These are phyloP conservation scores for Xylaria sp. DNA, from an alignment of 2,329 filamentous ascomycete species.

Conservation along the genomic window DNA sequence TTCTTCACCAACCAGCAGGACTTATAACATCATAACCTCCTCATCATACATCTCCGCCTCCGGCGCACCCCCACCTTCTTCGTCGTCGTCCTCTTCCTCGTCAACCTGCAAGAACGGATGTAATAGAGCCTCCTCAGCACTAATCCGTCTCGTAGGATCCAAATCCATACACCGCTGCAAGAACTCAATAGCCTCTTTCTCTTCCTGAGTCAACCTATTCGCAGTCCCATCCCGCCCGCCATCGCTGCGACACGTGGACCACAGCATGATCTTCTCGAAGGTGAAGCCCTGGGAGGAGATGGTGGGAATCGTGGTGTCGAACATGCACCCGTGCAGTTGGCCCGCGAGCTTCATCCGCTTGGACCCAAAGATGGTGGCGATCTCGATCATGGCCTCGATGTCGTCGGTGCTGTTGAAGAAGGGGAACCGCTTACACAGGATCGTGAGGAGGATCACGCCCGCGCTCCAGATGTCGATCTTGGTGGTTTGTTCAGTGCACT, in stretches of 20 bases:
- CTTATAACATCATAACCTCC: conserved; percentile 50
- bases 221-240: conserved; percentile 58
- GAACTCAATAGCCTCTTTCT: conserved; percentile 76
- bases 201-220: conserved; percentile 65
- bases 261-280: conserved; percentile 92
- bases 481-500: conserved; percentile 93
- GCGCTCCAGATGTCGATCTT: conserved; percentile 97
- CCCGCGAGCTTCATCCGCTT: conserved; percentile 84
- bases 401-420: conserved; percentile 99
- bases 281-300: conserved; percentile 84
- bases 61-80: conserved; percentile 27
- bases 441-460: conserved; percentile 95
- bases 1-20: too few relatives aligned
- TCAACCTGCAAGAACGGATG: conserved; percentile 69
- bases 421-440: conserved; percentile 88
- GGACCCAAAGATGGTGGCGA: conserved; percentile 90
- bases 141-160: conserved; percentile 75
- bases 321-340: conserved; percentile 84
- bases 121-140: conserved; percentile 73
- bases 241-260: conserved; percentile 83
- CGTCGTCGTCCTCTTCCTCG: too few relatives aligned
- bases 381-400: conserved; percentile 96
- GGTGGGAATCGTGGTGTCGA: conserved; percentile 91
- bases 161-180: conserved; percentile 75
- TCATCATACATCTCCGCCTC: conserved; percentile 35